Conservation (phyloP, 257 asterid species). For the Forsythia suspensa region DNA sequence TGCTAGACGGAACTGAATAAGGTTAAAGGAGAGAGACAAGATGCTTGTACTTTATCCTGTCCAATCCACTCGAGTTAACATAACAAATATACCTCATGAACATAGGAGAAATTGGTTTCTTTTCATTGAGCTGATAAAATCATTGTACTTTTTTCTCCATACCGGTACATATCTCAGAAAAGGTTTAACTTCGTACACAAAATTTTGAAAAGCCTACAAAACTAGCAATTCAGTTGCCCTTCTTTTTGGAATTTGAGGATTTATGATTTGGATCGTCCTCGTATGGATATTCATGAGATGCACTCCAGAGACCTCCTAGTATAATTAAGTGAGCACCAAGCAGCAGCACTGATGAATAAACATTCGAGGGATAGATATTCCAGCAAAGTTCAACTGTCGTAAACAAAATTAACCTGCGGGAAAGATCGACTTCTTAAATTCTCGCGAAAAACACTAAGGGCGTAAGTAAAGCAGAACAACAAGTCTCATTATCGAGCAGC, state of each 20-base stretch:
- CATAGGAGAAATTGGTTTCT: background rate
- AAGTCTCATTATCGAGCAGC: slow-evolving; percentile 2
- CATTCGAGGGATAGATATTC: slow-evolving; percentile 81
- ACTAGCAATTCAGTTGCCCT: slow-evolving; percentile 37
- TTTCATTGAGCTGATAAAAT: background rate
- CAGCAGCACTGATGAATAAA: slow-evolving; percentile 65
- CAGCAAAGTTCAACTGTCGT: slow-evolving; percentile 72
- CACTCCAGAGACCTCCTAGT: slow-evolving; percentile 68
- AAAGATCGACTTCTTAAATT: background rate
- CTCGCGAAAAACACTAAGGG: background rate
- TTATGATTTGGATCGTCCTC: slow-evolving; percentile 25
- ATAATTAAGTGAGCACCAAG: slow-evolving; percentile 59
- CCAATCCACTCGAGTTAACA: background rate
- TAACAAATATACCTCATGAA: background rate
- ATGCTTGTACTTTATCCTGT: background rate
- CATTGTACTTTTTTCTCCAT: background rate
- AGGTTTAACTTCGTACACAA: slow-evolving; percentile 21
- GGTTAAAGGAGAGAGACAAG: background rate
- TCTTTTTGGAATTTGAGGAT: slow-evolving; percentile 27
- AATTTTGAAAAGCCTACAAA: background rate
- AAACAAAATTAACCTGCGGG: slow-evolving; percentile 67
- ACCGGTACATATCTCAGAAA: background rate
- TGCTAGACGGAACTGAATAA: background rate
- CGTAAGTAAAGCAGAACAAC: background rate
- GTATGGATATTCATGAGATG: slow-evolving; percentile 61